Conservation (phyloP, 2,329 filamentous ascomycete species). For the Stagonosporopsis rhizophila region DNA sequence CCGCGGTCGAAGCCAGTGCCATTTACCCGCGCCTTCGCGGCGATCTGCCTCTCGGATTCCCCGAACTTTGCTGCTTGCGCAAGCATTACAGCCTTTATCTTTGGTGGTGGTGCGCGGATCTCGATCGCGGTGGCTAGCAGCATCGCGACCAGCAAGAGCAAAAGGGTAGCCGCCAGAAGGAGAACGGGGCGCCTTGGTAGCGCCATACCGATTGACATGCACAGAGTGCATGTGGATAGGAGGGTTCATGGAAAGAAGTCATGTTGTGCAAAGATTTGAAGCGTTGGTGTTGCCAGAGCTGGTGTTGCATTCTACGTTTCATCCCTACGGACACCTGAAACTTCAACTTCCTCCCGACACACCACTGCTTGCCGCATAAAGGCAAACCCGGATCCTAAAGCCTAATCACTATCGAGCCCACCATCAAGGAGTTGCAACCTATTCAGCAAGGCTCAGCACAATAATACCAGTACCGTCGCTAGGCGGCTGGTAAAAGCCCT, state of each 20-base stretch:
- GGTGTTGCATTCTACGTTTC: slow-evolving; percentile 32
- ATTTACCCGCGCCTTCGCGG: slow-evolving; percentile 37
- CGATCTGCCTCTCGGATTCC: slow-evolving; percentile 24
- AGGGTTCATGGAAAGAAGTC: too few relatives aligned
- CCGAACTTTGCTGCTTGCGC: slow-evolving; percentile 38
- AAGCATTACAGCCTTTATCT: slow-evolving; percentile 31
- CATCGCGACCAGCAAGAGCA: slow-evolving; percentile 41
- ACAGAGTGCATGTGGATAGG: not conserved
- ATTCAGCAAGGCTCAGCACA: too few relatives aligned
- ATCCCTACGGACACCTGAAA: slow-evolving; percentile 23
- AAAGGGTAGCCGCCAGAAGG: slow-evolving; percentile 31
- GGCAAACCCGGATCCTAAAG: too few relatives aligned
- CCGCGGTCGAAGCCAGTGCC: slow-evolving; percentile 39
- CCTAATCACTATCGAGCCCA: too few relatives aligned
- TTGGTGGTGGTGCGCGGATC: slow-evolving; percentile 32
- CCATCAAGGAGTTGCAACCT: too few relatives aligned
- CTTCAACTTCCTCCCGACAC: not conserved
- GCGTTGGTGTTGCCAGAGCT: slow-evolving; percentile 8
- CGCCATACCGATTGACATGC: slow-evolving; percentile 32
- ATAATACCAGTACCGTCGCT: too few relatives aligned
- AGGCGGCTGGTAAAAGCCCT: too few relatives aligned
- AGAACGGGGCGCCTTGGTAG: slow-evolving; percentile 32
- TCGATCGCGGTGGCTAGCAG: slow-evolving; percentile 40
- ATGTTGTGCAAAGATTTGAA: too few relatives aligned
- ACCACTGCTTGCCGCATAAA: too few relatives aligned